These are phyloP conservation scores for Crinitomyces ghanaensis DNA, from an alignment of 805 yeast species.

Conservation along the genomic window DNA sequence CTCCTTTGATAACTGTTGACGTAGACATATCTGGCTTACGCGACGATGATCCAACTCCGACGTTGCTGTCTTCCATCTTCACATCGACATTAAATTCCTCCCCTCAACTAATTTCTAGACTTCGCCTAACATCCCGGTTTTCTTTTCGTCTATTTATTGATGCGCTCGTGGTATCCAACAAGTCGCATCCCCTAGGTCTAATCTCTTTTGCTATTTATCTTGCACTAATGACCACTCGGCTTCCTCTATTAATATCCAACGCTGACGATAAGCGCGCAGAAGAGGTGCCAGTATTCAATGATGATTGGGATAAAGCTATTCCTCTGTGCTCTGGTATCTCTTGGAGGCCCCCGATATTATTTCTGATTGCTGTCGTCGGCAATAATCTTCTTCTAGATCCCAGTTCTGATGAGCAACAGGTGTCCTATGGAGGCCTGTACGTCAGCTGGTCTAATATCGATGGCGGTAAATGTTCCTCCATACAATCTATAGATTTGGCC, in stretches of 20 bases:
- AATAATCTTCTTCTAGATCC: constrained; percentile 70
- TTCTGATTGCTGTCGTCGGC: constrained; percentile 69
- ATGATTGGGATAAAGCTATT: constrained; percentile 62
- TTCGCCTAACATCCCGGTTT: constrained; percentile 61
- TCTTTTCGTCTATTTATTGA: constrained; percentile 71
- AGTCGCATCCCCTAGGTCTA: constrained; percentile 71
- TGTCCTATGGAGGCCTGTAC: constrained; percentile 72
- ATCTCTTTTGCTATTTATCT: constrained; percentile 70
- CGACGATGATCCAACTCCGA: constrained; percentile 57
- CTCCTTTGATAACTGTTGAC: constrained; percentile 57
- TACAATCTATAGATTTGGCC: constrained; percentile 55
- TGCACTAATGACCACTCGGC: constrained; percentile 65
- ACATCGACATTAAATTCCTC: constrained; percentile 30
- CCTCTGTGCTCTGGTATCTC: constrained; percentile 30
- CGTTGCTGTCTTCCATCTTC: constrained; percentile 51
- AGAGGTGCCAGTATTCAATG: constrained; percentile 85
- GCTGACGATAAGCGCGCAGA: constrained; percentile 54
- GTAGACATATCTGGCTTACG: constrained; percentile 58
- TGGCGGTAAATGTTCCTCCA: constrained; percentile 62
- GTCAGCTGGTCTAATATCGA: constrained; percentile 60
- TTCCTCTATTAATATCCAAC: constrained; percentile 63
- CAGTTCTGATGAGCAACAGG: constrained; percentile 76
- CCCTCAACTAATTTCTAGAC: constrained; percentile 40
- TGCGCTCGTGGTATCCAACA: constrained; percentile 62
- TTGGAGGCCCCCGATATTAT: constrained; percentile 63